Conservation (phyloP, 2,329 filamentous ascomycete species). For the Bipolaris zeicola region DNA sequence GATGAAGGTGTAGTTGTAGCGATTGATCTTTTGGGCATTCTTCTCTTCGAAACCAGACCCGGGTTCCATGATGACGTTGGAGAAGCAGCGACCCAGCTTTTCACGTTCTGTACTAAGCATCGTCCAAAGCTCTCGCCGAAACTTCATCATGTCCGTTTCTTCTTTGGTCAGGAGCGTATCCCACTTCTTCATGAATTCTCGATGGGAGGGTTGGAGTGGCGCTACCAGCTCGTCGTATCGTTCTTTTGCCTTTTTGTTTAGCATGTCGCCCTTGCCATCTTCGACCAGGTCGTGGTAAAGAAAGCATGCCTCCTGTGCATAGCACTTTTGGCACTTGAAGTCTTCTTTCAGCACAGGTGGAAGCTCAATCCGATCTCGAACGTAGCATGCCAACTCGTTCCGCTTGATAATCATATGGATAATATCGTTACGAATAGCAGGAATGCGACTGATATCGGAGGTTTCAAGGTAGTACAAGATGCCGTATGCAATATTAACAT, state of each 20-base stretch:
- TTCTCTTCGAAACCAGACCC: constrained; percentile 73
- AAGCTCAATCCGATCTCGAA: constrained; percentile 80
- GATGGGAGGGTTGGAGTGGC: constrained; percentile 75
- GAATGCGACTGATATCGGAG: constrained; percentile 82
- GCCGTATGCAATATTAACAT: constrained; percentile 87
- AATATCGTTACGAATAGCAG: constrained; percentile 83
- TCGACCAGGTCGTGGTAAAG: constrained; percentile 92
- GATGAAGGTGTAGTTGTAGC: constrained; percentile 83
- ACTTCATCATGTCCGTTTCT: constrained; percentile 86
- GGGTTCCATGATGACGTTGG: constrained; percentile 81
- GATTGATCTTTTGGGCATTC: constrained; percentile 82
- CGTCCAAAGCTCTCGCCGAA: constrained; percentile 91
- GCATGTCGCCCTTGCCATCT: constrained; percentile 77
- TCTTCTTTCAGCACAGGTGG: constrained; percentile 85
- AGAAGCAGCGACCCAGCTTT: constrained; percentile 86
- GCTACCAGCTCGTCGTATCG: constrained; percentile 82
- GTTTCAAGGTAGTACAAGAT: constrained; percentile 95
- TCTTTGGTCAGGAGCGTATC: constrained; percentile 91
- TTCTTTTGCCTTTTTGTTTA: constrained; percentile 77
- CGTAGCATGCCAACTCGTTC: constrained; percentile 84
- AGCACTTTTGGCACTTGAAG: constrained; percentile 83
- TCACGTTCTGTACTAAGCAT: constrained; percentile 91
- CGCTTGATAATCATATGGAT: constrained; percentile 97
- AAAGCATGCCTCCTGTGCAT: constrained; percentile 89
- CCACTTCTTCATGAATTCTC: constrained; percentile 92